Evolutionary conservation across 2,329 filamentous ascomycete genomes (phyloP), one percentile per base, ranked within the genome.

Genomic region (Delphinella strobiligena): DNA sequence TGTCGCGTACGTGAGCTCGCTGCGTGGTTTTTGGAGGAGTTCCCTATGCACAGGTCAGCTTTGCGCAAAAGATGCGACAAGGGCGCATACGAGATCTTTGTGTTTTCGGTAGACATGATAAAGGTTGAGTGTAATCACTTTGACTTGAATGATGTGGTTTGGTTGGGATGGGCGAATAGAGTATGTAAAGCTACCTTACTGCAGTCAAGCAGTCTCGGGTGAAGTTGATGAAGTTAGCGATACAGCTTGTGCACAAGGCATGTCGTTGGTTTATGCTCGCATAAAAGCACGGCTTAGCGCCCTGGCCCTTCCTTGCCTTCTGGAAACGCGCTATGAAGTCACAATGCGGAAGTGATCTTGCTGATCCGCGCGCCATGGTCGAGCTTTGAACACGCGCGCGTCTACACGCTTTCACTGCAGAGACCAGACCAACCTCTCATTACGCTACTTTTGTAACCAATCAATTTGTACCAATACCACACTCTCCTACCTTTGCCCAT

Each of bases 1-100:
- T n/a, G n/a, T n/a, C 43, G 73, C 81, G 53, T 78, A 93, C 86
- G 87, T 94, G 65, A 94, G 81, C 61, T 95, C 88, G 56, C 73
- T 78, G 64, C 86, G 84, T 49, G 85, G 80, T 74, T 94, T 94
- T 61, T 75, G 80, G 49, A 93, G 77, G 55, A 94, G 78, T 63
- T 94, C 87, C 66, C 86, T 93, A 60, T 44, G 33, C 38, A 19
- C 7, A 12, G 5, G 31, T 46, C 22, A 45, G 44, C 34, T 17
- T 34, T 9, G 9, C 3, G 12, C 12, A 2, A 5, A 2, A 5
- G 9, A 31, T 9, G 11, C n/a, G 22, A 29, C n/a, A 8, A 5
- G 19, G 7, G 1, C 5, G 24, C 39, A 11, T 34, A 41, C 39
- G 34, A 31, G 37, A 41, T 41, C 30, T 41, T 41, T 37, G 39